These are phyloP conservation scores for Picea engelmannii DNA, from an alignment of 83 land plant genomes.

Conservation along the genomic window DNA sequence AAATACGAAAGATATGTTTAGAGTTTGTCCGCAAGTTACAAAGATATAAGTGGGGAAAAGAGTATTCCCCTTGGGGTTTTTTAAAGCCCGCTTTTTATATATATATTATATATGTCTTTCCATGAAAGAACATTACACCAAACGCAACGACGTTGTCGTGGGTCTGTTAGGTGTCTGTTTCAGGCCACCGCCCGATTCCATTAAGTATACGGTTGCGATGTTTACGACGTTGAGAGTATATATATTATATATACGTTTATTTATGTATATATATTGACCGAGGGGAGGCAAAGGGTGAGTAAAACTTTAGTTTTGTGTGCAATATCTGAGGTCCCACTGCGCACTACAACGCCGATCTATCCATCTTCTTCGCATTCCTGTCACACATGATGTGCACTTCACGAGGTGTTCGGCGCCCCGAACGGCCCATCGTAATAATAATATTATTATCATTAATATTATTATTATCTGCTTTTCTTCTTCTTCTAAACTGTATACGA, in stretches of 20 bases:
- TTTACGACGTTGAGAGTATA: too few species aligned
- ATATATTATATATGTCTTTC: background rate
- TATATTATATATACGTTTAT: too few species aligned
- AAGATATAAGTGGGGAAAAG: background rate
- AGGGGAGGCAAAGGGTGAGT: too few species aligned
- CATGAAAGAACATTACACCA: slow-evolving; percentile 6
- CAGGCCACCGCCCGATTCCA: background rate
- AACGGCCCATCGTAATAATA: background rate
- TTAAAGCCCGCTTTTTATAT: too few species aligned
- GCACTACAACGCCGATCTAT: background rate
- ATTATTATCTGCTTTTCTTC: background rate
- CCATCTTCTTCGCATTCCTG: slow-evolving; percentile 2
- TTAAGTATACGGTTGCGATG: background rate
- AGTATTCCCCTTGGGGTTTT: background rate
- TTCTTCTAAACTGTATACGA: slow-evolving; percentile 4
- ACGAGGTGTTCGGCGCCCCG: slow-evolving; percentile 18
- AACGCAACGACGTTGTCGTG: slow-evolving; percentile 9
- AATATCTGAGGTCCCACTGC: slow-evolving; percentile 1
- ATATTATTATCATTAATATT: background rate
- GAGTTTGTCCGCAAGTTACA: slow-evolving; percentile 10
- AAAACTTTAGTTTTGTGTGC: too few species aligned
- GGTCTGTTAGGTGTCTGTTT: slow-evolving; percentile 14
- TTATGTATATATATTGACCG: too few species aligned
- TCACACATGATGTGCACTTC: slow-evolving; percentile 15
- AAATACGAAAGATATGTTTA: slow-evolving; percentile 11